Evolutionary conservation across 148 eudicot genomes (phyloP).

Genomic region (Silene uniflora): DNA sequence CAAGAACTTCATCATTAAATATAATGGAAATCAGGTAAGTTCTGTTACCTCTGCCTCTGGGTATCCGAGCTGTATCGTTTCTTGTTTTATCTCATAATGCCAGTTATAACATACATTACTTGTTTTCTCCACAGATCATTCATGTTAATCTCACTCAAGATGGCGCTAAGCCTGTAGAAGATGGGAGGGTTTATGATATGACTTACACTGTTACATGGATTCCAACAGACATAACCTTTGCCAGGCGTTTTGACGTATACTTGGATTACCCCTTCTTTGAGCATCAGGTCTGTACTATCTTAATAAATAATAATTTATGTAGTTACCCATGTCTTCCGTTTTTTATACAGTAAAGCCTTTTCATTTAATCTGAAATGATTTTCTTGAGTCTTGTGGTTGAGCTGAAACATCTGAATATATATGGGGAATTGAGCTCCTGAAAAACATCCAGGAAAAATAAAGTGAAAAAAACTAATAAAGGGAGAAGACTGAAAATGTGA

Average conservation of each 20-base stretch:
- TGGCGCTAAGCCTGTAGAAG: slow-evolving; percentile 69
- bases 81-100: not conserved
- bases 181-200: slow-evolving; percentile 64
- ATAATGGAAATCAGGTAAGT: slow-evolving; percentile 72
- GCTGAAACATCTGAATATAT: too few species aligned
- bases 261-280: slow-evolving; percentile 93
- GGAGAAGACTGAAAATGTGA: not conserved
- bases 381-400: not conserved
- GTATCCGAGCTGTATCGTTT: not conserved
- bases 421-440: too few species aligned
- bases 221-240: slow-evolving; percentile 59
- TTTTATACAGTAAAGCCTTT: too few species aligned
- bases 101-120: not conserved
- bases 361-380: not conserved
- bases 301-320: too few species aligned
- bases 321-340: too few species aligned
- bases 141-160: slow-evolving; percentile 92
- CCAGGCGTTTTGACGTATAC: slow-evolving; percentile 90
- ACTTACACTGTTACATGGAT: slow-evolving; percentile 85
- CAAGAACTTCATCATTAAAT: slow-evolving; percentile 53
- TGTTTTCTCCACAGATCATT: slow-evolving; percentile 56
- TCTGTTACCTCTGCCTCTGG: not conserved
- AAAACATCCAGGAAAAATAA: not conserved
- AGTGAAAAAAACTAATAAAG: not conserved
- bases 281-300: slow-evolving; percentile 60